phyloP scores from a whole-genome alignment of 352 stramenopile genomes.

The Globisporangium nodosum region DNA sequence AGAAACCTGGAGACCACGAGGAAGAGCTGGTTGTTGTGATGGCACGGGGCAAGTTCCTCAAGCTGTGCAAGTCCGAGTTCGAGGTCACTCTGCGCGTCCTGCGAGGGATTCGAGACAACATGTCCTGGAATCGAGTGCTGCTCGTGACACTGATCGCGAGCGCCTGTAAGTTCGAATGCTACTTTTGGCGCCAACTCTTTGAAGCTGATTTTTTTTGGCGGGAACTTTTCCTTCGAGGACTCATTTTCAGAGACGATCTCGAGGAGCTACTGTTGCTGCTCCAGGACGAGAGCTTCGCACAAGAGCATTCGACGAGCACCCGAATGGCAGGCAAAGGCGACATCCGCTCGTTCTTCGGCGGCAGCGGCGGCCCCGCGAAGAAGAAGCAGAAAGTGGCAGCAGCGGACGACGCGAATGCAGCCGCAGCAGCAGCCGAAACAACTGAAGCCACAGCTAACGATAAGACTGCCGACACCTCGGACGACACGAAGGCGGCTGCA shows the following conservation, averaged over 20 bases:
- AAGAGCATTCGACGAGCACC: not conserved
- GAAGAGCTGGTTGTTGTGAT: conserved; percentile 12
- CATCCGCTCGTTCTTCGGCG: conserved; percentile 61
- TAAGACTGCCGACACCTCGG: not conserved
- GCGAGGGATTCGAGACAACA: not conserved
- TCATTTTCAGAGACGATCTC: no score
- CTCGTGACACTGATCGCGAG: not conserved
- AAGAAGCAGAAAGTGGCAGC: conserved; percentile 18
- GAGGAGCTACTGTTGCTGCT: no score
- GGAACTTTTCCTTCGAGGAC: no score
- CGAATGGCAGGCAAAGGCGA: conserved; percentile 20
- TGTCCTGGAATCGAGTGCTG: conserved; percentile 1
- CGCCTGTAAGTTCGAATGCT: no score
- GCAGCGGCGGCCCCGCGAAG: conserved; percentile 11
- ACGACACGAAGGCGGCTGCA: conserved; percentile 1
- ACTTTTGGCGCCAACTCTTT: no score
- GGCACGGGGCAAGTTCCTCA: conserved; percentile 11
- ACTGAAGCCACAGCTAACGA: not conserved
- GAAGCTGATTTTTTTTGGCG: no score
- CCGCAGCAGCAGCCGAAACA: not conserved
- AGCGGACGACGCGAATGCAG: not conserved
- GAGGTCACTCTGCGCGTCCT: conserved; percentile 1
- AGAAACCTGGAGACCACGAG: not conserved
- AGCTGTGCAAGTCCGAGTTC: conserved; percentile 2
- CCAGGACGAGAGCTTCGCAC: no score